Base-by-base conservation (phyloP, 257 asterid species). In the Vinca minor region DNA sequence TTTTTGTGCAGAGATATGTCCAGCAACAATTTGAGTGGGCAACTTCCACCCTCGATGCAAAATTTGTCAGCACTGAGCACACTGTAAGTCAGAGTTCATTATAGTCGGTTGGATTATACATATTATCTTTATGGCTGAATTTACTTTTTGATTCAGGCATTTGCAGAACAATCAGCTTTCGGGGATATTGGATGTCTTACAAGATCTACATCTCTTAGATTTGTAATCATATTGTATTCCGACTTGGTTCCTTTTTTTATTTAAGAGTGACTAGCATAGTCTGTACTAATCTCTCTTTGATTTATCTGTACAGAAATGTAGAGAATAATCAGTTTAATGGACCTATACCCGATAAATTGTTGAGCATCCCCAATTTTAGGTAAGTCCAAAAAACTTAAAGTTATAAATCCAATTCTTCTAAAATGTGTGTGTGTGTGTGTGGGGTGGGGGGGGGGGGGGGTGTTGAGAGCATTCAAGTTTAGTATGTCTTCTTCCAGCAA, bases 91-190 rank as follows among this genome's bases (percentile, higher is more conserved):
- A 47, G 49, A 62, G 63, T 73, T 64, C 29, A 47, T 34, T 54
- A 20, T 17, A 39, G 47, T 18, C 48, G 35, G 25, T 39, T 18
- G 18, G 59, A 45, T 71, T 32, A 8, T 36, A 49, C 44, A 39
- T 59, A 48, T 58, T 28, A 14, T 47, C 44, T 29, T 18, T 69
- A 8, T 62, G 67, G 60, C 47, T 45, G 78, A 60, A 68, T 82
- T 78, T 67, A 81, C 75, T 60, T 67, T 77, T 73, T 72, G 52
- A 26, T 73, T 66, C 95, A 93, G 99, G 62, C 92, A 80, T 84
- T 74, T 93, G 90, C 99, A 93, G 88, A 72, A 81, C 66, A 93
- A 93, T 86, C 96, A 80, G 78, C 94, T 93, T 64, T 85, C 92
- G 12, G 99, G 99, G 82, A 83, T 87, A 61, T 96, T 93, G 38